Base-by-base conservation (phyloP, 1,139 yeast species). In the Wickerhamiella infanticola region DNA sequence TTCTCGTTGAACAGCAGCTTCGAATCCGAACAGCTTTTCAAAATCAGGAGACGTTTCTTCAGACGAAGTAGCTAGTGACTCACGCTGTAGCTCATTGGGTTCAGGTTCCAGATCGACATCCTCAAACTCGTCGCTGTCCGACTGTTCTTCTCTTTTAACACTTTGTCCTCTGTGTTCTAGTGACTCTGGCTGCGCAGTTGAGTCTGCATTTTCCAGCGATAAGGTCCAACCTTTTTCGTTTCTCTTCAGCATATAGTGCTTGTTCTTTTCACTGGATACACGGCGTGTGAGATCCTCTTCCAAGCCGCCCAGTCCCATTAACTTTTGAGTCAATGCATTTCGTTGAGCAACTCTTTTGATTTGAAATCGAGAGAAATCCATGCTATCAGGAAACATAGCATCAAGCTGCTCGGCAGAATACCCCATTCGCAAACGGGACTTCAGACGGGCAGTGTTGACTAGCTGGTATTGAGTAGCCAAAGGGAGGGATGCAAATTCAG, bases 361-460 rank as follows among this genome's bases (percentile, higher is more conserved):
- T 61, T 93, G 99, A 61, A 93, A 93, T 56, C 74, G 79, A 18
- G 96, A 86, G 58, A 93, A 93, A 49, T 86, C 96, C 76, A 84
- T 73, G 47, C 86, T 75, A 56, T 83, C 72, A 0, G 95, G 93
- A 56, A 90, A 93, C 49, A 85, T 66, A 3, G 73, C 67, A 53
- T 84, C 83, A 29, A 93, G 66, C 57, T 93, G 96, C 13, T 83
- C 90, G 50, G 85, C 84, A 0, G 88, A 72, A 58, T 81, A 85
- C 0, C 99, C 99, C 94, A 93, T 81, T 66, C 99, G 77, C 60
- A 93, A 72, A 47, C 99, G 67, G 0, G 97, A 88, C 51, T 85
- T 73, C 35, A 86, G 66, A 47, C 99, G 64, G 23, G 94, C 73
- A 47, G 85, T 85, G 8, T 90, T 84, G 26, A 93, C 65, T 2